A percentile compares a stretch with the other conserved stretches of the same genome.
These are phyloP conservation scores for Micromonas commoda DNA, from an alignment of 139 green algal species.

Conservation along the genomic window DNA sequence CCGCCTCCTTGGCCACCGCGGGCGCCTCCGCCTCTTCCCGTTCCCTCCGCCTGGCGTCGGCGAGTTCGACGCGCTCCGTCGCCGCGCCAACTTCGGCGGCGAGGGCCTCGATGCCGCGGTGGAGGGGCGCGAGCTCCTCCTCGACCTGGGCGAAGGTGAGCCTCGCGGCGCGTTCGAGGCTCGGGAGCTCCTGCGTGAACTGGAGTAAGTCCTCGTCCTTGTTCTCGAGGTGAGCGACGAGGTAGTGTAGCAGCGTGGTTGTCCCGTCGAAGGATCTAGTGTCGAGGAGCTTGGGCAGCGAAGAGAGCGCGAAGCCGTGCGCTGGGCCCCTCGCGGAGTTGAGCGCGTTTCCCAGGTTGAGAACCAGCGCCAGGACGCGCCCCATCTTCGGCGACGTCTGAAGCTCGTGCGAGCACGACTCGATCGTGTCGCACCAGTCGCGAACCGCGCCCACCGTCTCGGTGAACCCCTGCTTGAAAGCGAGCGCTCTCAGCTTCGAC, in stretches of 20 bases:
- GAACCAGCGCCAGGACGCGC: slow-evolving; percentile 1
- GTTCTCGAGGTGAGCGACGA: slow-evolving; percentile 14
- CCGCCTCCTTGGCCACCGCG: no score
- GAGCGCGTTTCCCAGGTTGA: slow-evolving; percentile 23
- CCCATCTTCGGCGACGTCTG: background rate
- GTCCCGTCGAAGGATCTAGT: slow-evolving; percentile 19
- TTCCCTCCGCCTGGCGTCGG: no score
- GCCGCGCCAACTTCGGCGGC: background rate
- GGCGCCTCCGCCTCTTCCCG: no score
- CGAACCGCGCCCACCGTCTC: background rate
- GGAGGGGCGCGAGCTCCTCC: slow-evolving; percentile 7
- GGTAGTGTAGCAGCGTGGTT: slow-evolving; percentile 31
- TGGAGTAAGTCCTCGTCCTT: background rate
- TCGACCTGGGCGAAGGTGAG: background rate
- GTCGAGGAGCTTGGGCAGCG: slow-evolving; percentile 22
- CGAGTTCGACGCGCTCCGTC: background rate
- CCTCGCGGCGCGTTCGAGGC: background rate
- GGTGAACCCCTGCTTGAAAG: slow-evolving; percentile 6
- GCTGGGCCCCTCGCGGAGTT: background rate
- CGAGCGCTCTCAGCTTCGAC: background rate
- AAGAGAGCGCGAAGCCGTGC: slow-evolving; percentile 12
- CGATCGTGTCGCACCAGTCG: background rate
- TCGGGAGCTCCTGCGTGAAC: background rate
- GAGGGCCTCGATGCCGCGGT: background rate
- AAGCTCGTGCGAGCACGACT: background rate